Base-by-base conservation (phyloP, 345 rosid genomes). In the Rhizophora apiculata region DNA sequence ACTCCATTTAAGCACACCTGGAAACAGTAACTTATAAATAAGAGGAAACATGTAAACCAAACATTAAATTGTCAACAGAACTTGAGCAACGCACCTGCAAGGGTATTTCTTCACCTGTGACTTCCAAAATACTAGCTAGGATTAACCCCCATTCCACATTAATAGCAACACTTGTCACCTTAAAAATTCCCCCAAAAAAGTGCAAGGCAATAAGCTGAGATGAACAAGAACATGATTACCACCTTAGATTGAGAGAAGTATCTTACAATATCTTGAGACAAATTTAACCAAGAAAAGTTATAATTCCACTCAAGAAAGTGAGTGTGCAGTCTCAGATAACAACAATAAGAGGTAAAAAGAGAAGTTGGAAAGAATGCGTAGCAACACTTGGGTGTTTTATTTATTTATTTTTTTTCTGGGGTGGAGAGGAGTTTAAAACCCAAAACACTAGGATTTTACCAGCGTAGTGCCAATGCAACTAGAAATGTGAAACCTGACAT, bases 401-500 rank as follows among this genome's bases (percentile, higher is more conserved):
- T 24, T 24, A 24, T 24, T 24, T 24, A 24, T 24, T 24, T 24
- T 24, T 24, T 24, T 24, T 24, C 24, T 24, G 24, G 24, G 24
- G 24, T 24, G 24, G 24, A 24, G 24, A 1, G 24, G 24, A 8
- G 10, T 37, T 37, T 37, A 62, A 62, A 58, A 32, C 58, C 62
- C 63, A 51, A 61, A 30, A 32, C 1, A 34, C 49, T 46, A 8
- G 6, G 29, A 54, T 30, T 46, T 72, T 86, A 95, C 99, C 98
- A 96, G 88, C 96, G 90, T 92, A 43, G 80, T 84, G 65, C 99
- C 99, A 60, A 88, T 86, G 69, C 98, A 75, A 92, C 99, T 46
- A 97, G 96, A 57, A 96, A 94, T 85, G 90, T 96, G 76, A 98
- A 96, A 55, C 98, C 99, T 69, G 99, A 88, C 85, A 96, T 96